Conservation (phyloP, 768 basidiomycete genomes). For the Phylloporus sp. region DNA sequence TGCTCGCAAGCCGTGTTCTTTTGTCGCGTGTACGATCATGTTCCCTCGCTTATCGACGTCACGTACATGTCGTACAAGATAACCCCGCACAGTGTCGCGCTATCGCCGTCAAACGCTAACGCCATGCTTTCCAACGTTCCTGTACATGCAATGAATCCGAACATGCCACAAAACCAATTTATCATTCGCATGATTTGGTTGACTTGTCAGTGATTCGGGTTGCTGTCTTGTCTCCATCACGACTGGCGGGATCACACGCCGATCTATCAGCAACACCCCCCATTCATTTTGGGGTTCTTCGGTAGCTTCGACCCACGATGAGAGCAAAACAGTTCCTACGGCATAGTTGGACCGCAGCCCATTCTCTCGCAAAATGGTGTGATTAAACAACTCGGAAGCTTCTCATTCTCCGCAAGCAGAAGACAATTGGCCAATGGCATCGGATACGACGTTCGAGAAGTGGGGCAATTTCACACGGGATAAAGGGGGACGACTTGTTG, state of each 20-base stretch:
- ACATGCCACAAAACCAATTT: background rate
- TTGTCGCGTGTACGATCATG: background rate
- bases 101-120: background rate
- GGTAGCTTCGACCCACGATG: too few species aligned
- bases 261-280: background rate
- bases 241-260: background rate
- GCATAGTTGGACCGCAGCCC: background rate
- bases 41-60: constrained; percentile 2
- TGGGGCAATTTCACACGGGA: background rate
- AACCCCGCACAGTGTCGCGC: constrained; percentile 8
- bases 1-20: background rate
- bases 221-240: background rate
- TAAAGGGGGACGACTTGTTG: background rate
- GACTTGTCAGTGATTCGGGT: background rate
- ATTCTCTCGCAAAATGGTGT: background rate
- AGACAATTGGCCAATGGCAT: background rate
- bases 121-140: background rate
- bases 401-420: background rate
- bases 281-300: background rate
- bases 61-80: constrained; percentile 5
- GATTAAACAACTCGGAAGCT: background rate
- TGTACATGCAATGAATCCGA: background rate
- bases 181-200: background rate
- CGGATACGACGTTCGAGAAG: background rate
- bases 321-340: background rate